These are phyloP conservation scores for Phyllachora maydis DNA, from an alignment of 2,329 filamentous ascomycete genomes.

Conservation along the genomic window DNA sequence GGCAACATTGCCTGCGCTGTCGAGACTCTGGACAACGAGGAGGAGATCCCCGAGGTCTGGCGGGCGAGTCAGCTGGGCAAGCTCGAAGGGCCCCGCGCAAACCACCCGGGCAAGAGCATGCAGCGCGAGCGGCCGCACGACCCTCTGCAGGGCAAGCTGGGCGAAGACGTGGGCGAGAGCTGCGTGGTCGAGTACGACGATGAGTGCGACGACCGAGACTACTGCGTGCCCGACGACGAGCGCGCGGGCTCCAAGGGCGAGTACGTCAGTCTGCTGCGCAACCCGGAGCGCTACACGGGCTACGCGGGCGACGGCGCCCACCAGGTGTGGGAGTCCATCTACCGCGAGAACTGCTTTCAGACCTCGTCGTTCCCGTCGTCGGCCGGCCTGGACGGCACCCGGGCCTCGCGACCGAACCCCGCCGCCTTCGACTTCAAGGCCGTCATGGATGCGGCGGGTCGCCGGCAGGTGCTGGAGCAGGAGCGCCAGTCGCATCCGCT, in stretches of 20 bases:
- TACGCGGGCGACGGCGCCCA: conserved; percentile 69
- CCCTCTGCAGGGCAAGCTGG: conserved; percentile 65
- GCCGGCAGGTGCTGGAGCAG: conserved; percentile 40
- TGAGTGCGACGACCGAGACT: conserved; percentile 90
- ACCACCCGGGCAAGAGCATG: conserved; percentile 59
- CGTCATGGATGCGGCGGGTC: conserved; percentile 35
- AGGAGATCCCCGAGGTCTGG: conserved; percentile 85
- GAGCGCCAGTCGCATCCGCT: conserved; percentile 32
- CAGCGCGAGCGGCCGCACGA: conserved; percentile 50
- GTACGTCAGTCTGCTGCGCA: conserved; percentile 85
- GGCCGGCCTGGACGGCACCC: conserved; percentile 29
- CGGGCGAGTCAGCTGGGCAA: conserved; percentile 81
- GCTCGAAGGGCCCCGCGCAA: conserved; percentile 75
- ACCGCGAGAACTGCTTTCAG: conserved; percentile 91
- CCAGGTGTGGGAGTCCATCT: conserved; percentile 93
- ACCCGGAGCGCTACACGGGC: conserved; percentile 89
- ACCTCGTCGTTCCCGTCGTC: conserved; percentile 41
- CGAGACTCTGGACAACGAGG: conserved; percentile 84
- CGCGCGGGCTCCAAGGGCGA: conserved; percentile 72
- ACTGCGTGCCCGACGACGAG: conserved; percentile 91
- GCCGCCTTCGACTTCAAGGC: conserved; percentile 40
- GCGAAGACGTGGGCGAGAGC: conserved; percentile 77
- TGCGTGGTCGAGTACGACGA: conserved; percentile 96
- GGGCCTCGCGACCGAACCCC: conserved; percentile 20
- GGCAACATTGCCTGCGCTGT: conserved; percentile 95